A percentile compares a stretch with the other conserved stretches of the same genome.
These are phyloP conservation scores for Diaporthe vexans DNA, from an alignment of 2,329 filamentous ascomycete species.

Conservation along the genomic window DNA sequence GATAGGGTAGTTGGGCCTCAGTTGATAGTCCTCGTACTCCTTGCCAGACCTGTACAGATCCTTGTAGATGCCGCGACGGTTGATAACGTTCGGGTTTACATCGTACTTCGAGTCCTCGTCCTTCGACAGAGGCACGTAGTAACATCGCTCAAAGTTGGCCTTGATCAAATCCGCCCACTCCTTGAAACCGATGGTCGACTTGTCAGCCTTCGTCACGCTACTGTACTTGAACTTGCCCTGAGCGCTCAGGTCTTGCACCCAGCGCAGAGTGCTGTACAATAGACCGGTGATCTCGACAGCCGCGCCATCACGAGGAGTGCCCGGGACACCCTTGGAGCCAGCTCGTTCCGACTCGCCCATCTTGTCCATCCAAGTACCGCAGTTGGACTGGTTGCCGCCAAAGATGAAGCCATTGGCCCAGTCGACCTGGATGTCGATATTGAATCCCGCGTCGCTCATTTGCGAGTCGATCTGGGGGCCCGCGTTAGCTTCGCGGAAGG, in stretches of 20 bases:
- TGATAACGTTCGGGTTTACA: constrained; percentile 83
- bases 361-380: constrained; percentile 99
- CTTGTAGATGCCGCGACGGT: constrained; percentile 97
- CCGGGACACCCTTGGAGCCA: constrained; percentile 91
- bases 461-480: constrained; percentile 90
- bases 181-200: constrained; percentile 74
- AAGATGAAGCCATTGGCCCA: constrained; percentile 94
- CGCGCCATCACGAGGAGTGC: constrained; percentile 96
- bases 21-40: constrained; percentile 97
- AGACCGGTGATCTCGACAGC: constrained; percentile 96
- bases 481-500: constrained; percentile 95
- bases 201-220: constrained; percentile 77
- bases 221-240: constrained; percentile 80
- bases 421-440: constrained; percentile 91
- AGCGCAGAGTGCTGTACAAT: constrained; percentile 88
- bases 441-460: constrained; percentile 93
- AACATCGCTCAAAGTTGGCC: constrained; percentile 90
- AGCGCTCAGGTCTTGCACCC: constrained; percentile 78
- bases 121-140: constrained; percentile 82
- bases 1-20: constrained; percentile 93
- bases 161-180: constrained; percentile 88
- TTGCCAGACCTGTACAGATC: constrained; percentile 95
- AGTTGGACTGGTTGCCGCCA: constrained; percentile 94
- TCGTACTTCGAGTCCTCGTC: constrained; percentile 83
- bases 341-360: constrained; percentile 98